These are phyloP conservation scores for Coelastrella sp. DNA, from an alignment of 139 green algal species.

Conservation along the genomic window DNA sequence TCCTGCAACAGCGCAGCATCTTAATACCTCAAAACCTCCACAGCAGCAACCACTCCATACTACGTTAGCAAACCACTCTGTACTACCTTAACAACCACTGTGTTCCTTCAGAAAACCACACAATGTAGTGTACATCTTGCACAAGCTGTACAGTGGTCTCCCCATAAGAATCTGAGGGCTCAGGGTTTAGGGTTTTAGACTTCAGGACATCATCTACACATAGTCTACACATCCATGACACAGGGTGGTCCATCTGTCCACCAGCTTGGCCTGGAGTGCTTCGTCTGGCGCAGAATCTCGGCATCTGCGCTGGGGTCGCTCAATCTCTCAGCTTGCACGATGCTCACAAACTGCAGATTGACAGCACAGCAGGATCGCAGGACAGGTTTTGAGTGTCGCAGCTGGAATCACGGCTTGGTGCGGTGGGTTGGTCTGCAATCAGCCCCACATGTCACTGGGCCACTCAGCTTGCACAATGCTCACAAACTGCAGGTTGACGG, in stretches of 20 bases:
- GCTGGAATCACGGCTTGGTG: background rate
- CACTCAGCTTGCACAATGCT: conserved; percentile 40
- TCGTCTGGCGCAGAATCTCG: conserved; percentile 14
- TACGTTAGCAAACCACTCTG: too few relatives aligned
- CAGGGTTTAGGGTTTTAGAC: too few relatives aligned
- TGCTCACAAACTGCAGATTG: conserved; percentile 16
- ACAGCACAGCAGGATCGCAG: background rate
- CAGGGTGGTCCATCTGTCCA: conserved; percentile 26
- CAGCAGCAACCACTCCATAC: too few relatives aligned
- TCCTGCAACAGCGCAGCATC: too few relatives aligned
- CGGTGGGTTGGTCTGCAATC: background rate
- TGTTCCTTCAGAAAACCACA: too few relatives aligned
- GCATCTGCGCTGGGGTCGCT: conserved; percentile 11
- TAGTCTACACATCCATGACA: conserved; percentile 12
- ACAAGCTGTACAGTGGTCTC: too few relatives aligned
- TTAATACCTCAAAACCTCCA: too few relatives aligned
- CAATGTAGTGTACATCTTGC: too few relatives aligned
- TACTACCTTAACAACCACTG: too few relatives aligned
- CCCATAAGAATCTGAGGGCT: too few relatives aligned
- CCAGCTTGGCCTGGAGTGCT: conserved; percentile 24
- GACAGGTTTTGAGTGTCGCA: background rate
- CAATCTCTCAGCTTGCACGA: conserved; percentile 38
- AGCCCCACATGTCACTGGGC: background rate
- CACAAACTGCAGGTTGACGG: background rate
- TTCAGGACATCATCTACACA: too few relatives aligned